Evolutionary conservation across 768 basidiomycete genomes (phyloP), one percentile per base, ranked within the genome.

Genomic region (Suillus tomentosus): DNA sequence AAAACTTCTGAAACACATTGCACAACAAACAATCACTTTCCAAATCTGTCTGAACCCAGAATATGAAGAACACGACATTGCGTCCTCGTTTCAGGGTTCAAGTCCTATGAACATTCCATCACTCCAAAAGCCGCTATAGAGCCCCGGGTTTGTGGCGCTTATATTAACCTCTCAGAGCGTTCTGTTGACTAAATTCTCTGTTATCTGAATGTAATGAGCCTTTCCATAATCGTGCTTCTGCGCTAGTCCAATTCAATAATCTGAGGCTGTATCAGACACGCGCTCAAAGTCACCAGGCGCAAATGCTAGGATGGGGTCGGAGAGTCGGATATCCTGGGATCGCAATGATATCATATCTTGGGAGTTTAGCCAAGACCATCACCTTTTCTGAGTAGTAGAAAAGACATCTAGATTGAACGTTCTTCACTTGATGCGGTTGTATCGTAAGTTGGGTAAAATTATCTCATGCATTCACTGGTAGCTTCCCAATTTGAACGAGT

Each of bases 81-180:
- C 5, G 31, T 31, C 31, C 54, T 58, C 57, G 11, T 58, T 58
- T 31, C 57, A 58, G 57, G 57, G 57, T 58, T 7, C 17, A 42
- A 58, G 54, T 37, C 13, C 31, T 27, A 40, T 40, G 24, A 58
- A 17, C 56, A 5, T 58, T 58, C 56, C 40, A 39, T 42, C 8
- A 27, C 1, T 31, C 5, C 31, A 31, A 31, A 31, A 31, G 31
- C 31, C 31, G 31, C 5, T 10, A 39, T 39, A 40, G 22, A 39
- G 15, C 24, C 22, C 22, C 39, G 14, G 11, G 37, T 56, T 39
- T 58, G 39, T 39, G 56, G 22, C 39, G 36, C 10, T 3, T 27
- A 40, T 40, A 57, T 57, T 57, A 39, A 48, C 10, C 15, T 57
- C 27, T 15, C 10, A 27, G 39, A 40, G 51, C 42, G 17, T 57